phyloP scores from a whole-genome alignment of 805 yeast genomes.

The Saccharomycopsis olivae region DNA sequence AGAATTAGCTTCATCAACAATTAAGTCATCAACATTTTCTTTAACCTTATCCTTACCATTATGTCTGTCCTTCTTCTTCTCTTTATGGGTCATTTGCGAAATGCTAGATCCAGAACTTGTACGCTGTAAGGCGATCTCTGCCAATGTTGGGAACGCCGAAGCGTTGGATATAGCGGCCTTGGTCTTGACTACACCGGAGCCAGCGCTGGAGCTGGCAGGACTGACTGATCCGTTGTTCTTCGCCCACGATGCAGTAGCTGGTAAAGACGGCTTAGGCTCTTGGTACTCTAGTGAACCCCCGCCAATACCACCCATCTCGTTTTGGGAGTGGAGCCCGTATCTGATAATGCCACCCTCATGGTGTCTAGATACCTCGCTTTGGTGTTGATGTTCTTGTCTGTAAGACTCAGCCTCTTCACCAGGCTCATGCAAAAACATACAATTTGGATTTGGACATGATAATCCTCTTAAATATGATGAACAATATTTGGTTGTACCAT shows the following conservation, averaged over 20 bases:
- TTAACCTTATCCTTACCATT: conserved; percentile 26
- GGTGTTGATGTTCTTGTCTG: conserved; percentile 66
- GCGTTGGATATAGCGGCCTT: conserved; percentile 27
- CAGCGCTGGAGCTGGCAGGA: conserved; percentile 24
- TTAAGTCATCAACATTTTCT: conserved; percentile 37
- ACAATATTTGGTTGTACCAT: conserved; percentile 97
- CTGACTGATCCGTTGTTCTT: conserved; percentile 21
- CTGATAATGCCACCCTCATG: conserved; percentile 22
- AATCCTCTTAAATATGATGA: conserved; percentile 92
- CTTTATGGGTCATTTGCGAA: conserved; percentile 14
- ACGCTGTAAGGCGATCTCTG: conserved; percentile 30
- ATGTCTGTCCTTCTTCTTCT: conserved; percentile 25
- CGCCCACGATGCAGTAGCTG: conserved; percentile 68
- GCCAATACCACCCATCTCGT: background rate
- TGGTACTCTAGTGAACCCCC: background rate
- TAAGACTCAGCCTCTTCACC: conserved; percentile 98
- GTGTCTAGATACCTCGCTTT: conserved; percentile 44
- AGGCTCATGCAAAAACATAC: conserved; percentile 98
- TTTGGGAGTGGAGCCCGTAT: conserved; percentile 19
- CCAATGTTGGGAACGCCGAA: conserved; percentile 51
- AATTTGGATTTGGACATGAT: conserved; percentile 95
- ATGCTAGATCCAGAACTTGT: conserved; percentile 19
- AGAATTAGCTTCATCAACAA: conserved; percentile 36
- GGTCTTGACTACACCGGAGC: too few species aligned
- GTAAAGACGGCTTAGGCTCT: conserved; percentile 37